Base-by-base conservation (phyloP, 306 rosid species). In the Acacia crassicarpa region DNA sequence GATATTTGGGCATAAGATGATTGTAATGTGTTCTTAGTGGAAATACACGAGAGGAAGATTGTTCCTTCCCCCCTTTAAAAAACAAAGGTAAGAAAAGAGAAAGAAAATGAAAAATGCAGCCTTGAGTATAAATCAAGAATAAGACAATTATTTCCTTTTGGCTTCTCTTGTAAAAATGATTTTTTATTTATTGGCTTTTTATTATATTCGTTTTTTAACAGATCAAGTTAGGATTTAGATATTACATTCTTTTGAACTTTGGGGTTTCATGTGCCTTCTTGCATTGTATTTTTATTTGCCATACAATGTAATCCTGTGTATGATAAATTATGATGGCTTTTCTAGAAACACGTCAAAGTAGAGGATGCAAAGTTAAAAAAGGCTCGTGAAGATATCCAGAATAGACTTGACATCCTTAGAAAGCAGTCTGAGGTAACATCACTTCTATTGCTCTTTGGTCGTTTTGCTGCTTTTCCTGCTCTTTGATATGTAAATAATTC, bases 351-450 rank as follows among this genome's bases (percentile, higher is more conserved):
- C 77, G 23, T 51, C 75, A 93, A 89, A 84, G 81, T 84, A 63
- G 98, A 85, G 23, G 96, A 89, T 82, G 82, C 87, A 84, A 87
- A 87, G 75, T 88, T 86, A 76, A 93, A 89, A 87, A 89, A 86
- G 86, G 74, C 79, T 44, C 97, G 90, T 40, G 98, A 93, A 78
- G 98, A 95, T 87, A 89, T 95, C 68, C 99, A 92, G 83, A 84
- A 85, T 78, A 90, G 86, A 88, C 83, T 93, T 84, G 98, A 93
- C 78, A 78, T 89, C 84, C 85, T 95, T 73, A 91, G 88, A 80
- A 93, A 72, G 89, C 99, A 89, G 83, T 90, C 96, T 78, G 99
- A 95, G 82, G 99, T 95, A 80, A 27, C 62, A 71, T 46, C 67
- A 74, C 75, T 25, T 69, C 22, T 68, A 32, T 66, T 19, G 22